Base-by-base conservation (phyloP, 208 protist genomes). In the Hexamita inflata region DNA sequence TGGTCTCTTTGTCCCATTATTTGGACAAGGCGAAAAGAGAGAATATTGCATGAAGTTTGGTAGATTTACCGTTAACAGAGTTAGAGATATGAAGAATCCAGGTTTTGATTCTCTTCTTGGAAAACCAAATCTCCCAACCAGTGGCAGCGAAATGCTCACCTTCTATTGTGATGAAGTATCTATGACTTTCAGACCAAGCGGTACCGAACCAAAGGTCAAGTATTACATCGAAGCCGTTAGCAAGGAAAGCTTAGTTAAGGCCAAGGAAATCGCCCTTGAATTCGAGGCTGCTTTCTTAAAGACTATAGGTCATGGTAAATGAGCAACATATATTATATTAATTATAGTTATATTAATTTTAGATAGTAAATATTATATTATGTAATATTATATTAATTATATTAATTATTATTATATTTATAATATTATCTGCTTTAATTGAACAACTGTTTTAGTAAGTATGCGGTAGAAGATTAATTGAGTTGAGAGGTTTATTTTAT, bases 141-240 rank as follows among this genome's bases (percentile, higher is more conserved):
- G 45, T 2, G 32, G 84, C 15, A 87, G 83, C 58, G 86, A 93
- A 41, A 94, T 97, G 86, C 89, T 97, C 60, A 97, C 91, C 11
- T 92, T 94, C 19, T 89, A 82, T 75, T 92, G 97, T 70, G 93
- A 96, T 80, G 87, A 84, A 59, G 78, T 85, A 57, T 85, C 83
- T 2, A 81, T 91, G 11, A 96, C 93, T 4, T 59, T 98, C 15
- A 88, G 94, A 57, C 88, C 90, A 53, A 91, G 85, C 78, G 94
- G 94, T 1, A 98, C 94, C 34, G 94, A 98, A 80, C 94, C 94
- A 57, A 98, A 98, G 81, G 82, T 98, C n/a, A 98, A 98, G 84
- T 97, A 86, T n/a, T 86, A 86, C 75, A 39, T 29, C 28, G 81
- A 84, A 61, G 11, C 59, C 32, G 30, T 34, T 2, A 42, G 40